Percentiles rank a stretch among this genome's conserved stretches.
Conservation (phyloP, 805 yeast species). For the Sugiyamaella marilandica region DNA sequence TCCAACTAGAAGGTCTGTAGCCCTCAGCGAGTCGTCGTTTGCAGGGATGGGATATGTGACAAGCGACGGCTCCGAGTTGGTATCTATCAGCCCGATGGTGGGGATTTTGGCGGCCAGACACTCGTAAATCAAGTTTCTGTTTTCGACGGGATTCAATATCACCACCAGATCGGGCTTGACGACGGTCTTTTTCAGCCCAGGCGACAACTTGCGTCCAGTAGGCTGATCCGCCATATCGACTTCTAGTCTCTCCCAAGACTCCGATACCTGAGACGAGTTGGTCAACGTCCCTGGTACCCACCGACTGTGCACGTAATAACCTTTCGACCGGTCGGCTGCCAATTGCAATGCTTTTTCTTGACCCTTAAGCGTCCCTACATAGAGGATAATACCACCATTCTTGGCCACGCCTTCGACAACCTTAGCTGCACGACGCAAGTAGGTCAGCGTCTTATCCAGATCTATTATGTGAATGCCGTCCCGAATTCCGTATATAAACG, state of each 20-base stretch:
- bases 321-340: constrained; percentile 74
- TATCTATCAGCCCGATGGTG: constrained; percentile 89
- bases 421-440: constrained; percentile 74
- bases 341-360: constrained; percentile 68
- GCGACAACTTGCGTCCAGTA: constrained; percentile 54
- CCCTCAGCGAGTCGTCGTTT: constrained; percentile 85
- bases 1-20: constrained; percentile 75
- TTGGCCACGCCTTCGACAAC: constrained; percentile 79
- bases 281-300: constrained; percentile 97
- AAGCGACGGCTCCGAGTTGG: constrained; percentile 84
- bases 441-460: constrained; percentile 71
- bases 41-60: constrained; percentile 96
- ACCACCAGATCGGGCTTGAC: constrained; percentile 88
- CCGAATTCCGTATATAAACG: constrained; percentile 81
- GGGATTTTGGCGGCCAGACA: constrained; percentile 81
- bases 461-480: constrained; percentile 90
- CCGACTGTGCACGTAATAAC: constrained; percentile 73
- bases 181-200: constrained; percentile 44
- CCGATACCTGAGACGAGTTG: constrained; percentile 64
- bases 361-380: constrained; percentile 78
- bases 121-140: constrained; percentile 73
- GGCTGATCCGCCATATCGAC: constrained; percentile 68
- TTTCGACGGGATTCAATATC: constrained; percentile 81
- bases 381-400: constrained; percentile 79
- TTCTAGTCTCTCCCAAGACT: constrained; percentile 61